Percentiles rank a stretch among this genome's conserved stretches.
Conservation (phyloP, 2,329 filamentous ascomycete genomes). For the Curvularia eragrostidis region DNA sequence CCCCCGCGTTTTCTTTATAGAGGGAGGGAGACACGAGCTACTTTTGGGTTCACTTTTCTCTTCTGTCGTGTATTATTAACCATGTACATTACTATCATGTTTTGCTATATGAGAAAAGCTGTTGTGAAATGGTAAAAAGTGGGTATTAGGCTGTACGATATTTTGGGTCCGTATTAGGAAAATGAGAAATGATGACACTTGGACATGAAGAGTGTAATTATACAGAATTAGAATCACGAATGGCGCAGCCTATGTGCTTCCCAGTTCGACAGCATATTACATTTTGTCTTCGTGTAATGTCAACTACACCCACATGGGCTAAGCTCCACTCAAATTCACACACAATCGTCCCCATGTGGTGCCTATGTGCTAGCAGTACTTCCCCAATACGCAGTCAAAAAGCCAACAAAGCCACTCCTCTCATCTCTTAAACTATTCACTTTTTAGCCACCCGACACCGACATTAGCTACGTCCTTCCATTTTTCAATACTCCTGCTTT, state of each 20-base stretch:
- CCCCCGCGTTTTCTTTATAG: not conserved
- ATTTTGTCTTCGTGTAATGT: too few species aligned
- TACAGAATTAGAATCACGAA: not conserved
- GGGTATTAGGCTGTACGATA: not conserved
- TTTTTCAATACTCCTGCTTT: conserved; percentile 43
- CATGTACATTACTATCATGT: not conserved
- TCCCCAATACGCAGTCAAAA: not conserved
- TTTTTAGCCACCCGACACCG: conserved; percentile 47
- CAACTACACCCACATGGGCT: too few species aligned
- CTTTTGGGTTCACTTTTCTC: not conserved
- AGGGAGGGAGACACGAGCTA: too few species aligned
- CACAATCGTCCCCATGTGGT: too few species aligned
- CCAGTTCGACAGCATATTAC: not conserved
- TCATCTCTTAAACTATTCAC: conserved; percentile 38
- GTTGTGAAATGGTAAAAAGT: not conserved
- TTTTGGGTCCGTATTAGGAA: not conserved
- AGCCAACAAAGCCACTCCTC: conserved; percentile 27
- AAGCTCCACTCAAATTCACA: too few species aligned
- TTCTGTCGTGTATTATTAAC: not conserved
- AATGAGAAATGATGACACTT: not conserved
- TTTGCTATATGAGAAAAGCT: not conserved
- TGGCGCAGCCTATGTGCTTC: not conserved
- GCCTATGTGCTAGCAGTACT: not conserved
- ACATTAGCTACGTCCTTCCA: conserved; percentile 46
- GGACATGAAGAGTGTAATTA: not conserved